These are phyloP conservation scores for Antrodiella citrinella DNA, from an alignment of 768 basidiomycete genomes.

Conservation along the genomic window DNA sequence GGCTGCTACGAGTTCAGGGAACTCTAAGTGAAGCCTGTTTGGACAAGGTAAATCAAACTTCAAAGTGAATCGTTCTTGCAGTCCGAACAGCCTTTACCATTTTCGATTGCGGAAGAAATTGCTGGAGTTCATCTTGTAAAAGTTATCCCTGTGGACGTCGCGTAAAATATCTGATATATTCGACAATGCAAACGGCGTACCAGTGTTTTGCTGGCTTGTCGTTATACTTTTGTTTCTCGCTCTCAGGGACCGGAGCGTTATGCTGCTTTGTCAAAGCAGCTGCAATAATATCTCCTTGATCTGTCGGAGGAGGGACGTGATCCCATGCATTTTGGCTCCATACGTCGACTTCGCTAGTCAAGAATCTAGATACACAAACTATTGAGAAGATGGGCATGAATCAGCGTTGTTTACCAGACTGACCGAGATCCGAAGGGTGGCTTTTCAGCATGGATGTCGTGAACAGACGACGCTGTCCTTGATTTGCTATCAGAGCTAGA, in stretches of 20 bases:
- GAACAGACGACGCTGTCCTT: slow-evolving; percentile 10
- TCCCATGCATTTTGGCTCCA: slow-evolving; percentile 92
- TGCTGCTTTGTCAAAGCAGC: slow-evolving; percentile 66
- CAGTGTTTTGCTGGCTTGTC: slow-evolving; percentile 67
- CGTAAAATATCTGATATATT: too few species aligned
- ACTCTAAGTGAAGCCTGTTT: slow-evolving; percentile 83
- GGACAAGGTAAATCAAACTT: neutral
- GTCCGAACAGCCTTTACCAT: slow-evolving; percentile 41
- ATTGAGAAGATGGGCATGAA: neutral
- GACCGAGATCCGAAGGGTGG: slow-evolving; percentile 12
- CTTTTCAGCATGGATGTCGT: slow-evolving; percentile 9
- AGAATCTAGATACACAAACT: slow-evolving; percentile 41
- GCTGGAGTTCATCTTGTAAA: slow-evolving; percentile 76
- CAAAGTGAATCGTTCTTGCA: too few species aligned
- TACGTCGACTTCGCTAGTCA: slow-evolving; percentile 61
- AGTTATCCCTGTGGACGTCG: slow-evolving; percentile 66
- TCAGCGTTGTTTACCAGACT: neutral
- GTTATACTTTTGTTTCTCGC: slow-evolving; percentile 67
- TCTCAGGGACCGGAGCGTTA: slow-evolving; percentile 59
- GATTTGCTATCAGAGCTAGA: neutral
- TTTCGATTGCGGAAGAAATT: slow-evolving; percentile 95
- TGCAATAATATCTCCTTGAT: slow-evolving; percentile 69
- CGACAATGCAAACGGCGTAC: too few species aligned
- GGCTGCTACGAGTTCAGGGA: slow-evolving; percentile 75
- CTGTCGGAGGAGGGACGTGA: slow-evolving; percentile 76